Evolutionary conservation across 192 early-diverging fungal genomes (phyloP), one percentile per base, ranked within the genome.

Genomic region (Allomyces arbusculus): DNA sequence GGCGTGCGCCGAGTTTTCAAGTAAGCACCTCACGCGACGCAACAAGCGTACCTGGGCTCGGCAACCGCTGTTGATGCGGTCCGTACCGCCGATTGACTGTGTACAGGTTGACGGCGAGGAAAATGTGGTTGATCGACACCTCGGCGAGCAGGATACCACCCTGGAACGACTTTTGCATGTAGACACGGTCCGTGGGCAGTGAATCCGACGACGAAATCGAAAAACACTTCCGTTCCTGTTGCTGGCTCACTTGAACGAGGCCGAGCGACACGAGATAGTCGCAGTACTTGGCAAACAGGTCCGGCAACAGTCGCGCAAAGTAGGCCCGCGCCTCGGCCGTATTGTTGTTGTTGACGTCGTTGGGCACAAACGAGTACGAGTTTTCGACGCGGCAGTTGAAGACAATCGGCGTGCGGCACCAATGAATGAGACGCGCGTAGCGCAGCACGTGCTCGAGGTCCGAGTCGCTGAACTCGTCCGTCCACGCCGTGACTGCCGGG

Each of bases 81-180:
- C 82, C 78, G 64, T 80, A 79, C 10, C 77, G 73, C 25, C 76
- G 73, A 62, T 82, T 76, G 12, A 84, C 70, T 6, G 79, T 80
- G 55, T 84, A 84, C 2, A 84, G 67, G 3, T 79, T 84, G 0
- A 80, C 80, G 40, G 76, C 79, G 0, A 80, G 78, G 73, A 84
- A 84, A 67, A 70, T 71, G 23, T 73, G 79, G 64, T 81, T 75
- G 10, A 84, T 70, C 25, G 78, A 63, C 10, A 80, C 80, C 65
- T 84, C 80, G 24, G 79, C 82, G 76, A 84, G 78, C 26, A 84
- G 78, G 0, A 78, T 76, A 6, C 82, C 82, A 4, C 76, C 80
- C 63, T 76, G 70, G 25, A 80, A 75, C 0, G 74, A 75, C 66
- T 84, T 82, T 28, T 81, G 69, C 23, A 81, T 62, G 28, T 78